Conservation (phyloP, 164 flowering plant genomes). For the Macadamia tetraphylla region DNA sequence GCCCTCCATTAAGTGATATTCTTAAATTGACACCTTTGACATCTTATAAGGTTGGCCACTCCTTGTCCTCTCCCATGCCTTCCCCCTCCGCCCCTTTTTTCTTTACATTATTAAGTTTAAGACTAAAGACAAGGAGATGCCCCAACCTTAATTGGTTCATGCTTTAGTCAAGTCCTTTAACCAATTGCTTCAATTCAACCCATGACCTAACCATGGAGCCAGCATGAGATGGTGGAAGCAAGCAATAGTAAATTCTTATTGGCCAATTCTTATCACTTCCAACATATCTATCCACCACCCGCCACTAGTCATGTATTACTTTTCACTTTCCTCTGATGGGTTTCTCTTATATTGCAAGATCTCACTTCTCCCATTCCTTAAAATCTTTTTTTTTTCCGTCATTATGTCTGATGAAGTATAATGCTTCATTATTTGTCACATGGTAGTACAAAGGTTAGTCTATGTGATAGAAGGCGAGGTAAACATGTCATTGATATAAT, state of each 20-base stretch:
- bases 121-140: slow-evolving; percentile 1
- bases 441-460: no score
- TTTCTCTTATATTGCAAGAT: no score
- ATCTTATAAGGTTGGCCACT: slow-evolving; percentile 36
- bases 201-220: slow-evolving; percentile 9
- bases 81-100: slow-evolving; percentile 4
- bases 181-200: background rate
- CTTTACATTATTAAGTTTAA: slow-evolving; percentile 5
- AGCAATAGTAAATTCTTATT: no score
- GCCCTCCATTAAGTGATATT: slow-evolving; percentile 22
- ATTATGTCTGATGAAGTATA: no score
- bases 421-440: no score
- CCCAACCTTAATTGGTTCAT: background rate
- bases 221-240: background rate
- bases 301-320: background rate
- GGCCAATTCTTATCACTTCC: slow-evolving; percentile 1
- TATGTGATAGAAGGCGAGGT: no score
- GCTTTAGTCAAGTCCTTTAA: no score
- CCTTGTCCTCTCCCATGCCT: slow-evolving; percentile 5
- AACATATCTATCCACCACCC: slow-evolving; percentile 3
- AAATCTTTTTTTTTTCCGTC: no score
- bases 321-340: no score
- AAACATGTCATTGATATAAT: no score
- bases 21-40: slow-evolving; percentile 33
- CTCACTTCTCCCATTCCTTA: no score